These are phyloP conservation scores for Helotiales sp. DNA, from an alignment of 2,329 filamentous ascomycete genomes.

Conservation along the genomic window DNA sequence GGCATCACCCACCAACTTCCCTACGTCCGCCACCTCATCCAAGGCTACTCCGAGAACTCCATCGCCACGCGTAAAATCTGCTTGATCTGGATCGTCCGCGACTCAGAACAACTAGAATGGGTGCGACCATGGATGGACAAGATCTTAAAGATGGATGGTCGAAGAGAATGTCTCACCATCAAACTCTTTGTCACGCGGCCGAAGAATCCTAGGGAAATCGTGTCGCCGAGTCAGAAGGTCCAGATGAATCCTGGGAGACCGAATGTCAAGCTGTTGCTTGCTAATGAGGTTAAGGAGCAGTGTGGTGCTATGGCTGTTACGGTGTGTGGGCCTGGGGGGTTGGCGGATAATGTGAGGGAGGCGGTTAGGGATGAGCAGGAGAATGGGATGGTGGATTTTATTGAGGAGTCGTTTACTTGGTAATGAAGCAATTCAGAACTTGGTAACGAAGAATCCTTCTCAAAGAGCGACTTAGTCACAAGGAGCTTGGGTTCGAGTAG, in stretches of 20 bases:
- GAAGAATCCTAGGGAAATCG: conserved; percentile 73
- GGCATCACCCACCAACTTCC: conserved; percentile 95
- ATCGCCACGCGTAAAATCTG: conserved; percentile 80
- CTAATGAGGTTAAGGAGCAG: conserved; percentile 78
- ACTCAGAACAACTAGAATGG: conserved; percentile 89
- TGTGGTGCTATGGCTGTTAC: conserved; percentile 87
- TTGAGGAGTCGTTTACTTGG: conserved; percentile 73
- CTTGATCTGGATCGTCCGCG: conserved; percentile 90
- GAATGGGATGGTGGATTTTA: conserved; percentile 65
- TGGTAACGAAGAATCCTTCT: no score
- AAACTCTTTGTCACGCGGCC: conserved; percentile 90
- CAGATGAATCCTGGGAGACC: conserved; percentile 92
- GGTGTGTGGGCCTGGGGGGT: conserved; percentile 72
- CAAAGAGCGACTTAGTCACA: no score
- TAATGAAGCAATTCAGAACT: conserved; percentile 13
- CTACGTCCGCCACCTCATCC: conserved; percentile 76
- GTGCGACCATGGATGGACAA: conserved; percentile 80
- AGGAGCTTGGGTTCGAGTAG: no score
- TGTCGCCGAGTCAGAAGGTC: conserved; percentile 74
- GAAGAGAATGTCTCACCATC: conserved; percentile 80
- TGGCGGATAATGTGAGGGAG: conserved; percentile 74
- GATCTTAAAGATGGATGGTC: conserved; percentile 74
- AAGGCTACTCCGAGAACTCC: conserved; percentile 67
- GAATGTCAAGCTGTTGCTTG: conserved; percentile 75
- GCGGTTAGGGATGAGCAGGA: conserved; percentile 66